A percentile compares a stretch with the other conserved stretches of the same genome.
Evolutionary conservation across 345 rosid genomes (phyloP).

Genomic region (Murraya koenigii): DNA sequence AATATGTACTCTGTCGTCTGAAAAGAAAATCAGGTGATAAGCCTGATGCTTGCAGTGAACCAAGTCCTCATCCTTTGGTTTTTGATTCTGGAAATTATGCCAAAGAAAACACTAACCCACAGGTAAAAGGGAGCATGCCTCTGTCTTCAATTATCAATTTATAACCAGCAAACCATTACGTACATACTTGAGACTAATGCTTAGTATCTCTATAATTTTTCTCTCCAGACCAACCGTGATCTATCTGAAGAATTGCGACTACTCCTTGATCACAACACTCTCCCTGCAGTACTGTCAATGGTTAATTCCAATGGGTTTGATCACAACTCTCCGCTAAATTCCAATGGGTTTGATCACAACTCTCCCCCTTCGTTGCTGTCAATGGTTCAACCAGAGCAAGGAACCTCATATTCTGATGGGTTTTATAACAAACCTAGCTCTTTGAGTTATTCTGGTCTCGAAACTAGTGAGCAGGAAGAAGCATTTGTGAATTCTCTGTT

Average conservation of each 20-base stretch:
- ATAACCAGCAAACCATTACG: background rate
- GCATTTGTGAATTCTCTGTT: constrained; percentile 6
- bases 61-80: background rate
- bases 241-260: no score
- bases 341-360: background rate
- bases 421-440: background rate
- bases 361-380: background rate
- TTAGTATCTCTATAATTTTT: constrained; percentile 2
- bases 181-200: background rate
- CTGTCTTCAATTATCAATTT: background rate
- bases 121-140: constrained; percentile 10
- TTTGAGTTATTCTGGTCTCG: background rate
- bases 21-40: background rate
- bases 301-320: background rate
- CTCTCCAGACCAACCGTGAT: constrained; percentile 8
- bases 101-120: background rate
- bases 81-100: background rate
- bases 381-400: background rate
- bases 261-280: background rate
- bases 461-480: background rate
- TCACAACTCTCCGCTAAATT: background rate
- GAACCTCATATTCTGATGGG: constrained; percentile 1
- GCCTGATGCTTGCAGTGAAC: background rate
- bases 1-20: constrained; percentile 21
- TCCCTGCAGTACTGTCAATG: no score